phyloP scores from a whole-genome alignment of 768 basidiomycete genomes.

The Pisolithus tinctorius region DNA sequence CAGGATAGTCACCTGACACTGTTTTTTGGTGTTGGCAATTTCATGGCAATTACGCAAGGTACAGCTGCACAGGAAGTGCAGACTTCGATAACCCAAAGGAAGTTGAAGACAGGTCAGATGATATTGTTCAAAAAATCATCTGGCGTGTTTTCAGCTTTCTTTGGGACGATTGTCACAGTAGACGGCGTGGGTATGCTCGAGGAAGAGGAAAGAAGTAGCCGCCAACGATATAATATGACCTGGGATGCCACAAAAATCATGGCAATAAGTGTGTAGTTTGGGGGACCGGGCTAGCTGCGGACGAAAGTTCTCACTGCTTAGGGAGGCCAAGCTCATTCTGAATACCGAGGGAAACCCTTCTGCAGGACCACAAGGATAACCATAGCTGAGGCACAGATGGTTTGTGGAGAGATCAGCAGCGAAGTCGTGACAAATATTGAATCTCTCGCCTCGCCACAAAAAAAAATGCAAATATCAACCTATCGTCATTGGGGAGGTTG shows the following conservation, averaged over 20 bases:
- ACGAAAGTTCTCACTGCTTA: background rate
- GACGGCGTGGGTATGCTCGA: slow-evolving; percentile 25
- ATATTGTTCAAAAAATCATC: background rate
- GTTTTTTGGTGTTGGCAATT: slow-evolving; percentile 20
- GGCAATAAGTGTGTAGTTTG: background rate
- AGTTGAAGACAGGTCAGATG: slow-evolving; percentile 14
- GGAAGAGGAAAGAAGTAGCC: slow-evolving; percentile 22
- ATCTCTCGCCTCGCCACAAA: too few species aligned
- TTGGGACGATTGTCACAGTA: slow-evolving; percentile 10
- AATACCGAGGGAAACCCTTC: background rate
- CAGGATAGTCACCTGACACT: slow-evolving; percentile 16
- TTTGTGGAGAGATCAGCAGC: too few species aligned
- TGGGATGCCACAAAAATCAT: background rate
- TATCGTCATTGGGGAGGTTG: too few species aligned
- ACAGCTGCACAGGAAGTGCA: slow-evolving; percentile 13
- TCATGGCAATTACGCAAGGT: slow-evolving; percentile 9
- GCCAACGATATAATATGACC: background rate
- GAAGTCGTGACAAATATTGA: too few species aligned
- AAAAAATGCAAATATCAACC: too few species aligned
- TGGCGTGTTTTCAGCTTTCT: too few species aligned
- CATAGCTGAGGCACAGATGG: too few species aligned
- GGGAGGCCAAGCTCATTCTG: background rate
- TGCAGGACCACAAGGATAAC: background rate
- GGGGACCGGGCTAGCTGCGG: background rate
- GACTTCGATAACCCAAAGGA: slow-evolving; percentile 21